Evolutionary conservation across 345 rosid genomes (phyloP).

Genomic region (Citrus sp.): DNA sequence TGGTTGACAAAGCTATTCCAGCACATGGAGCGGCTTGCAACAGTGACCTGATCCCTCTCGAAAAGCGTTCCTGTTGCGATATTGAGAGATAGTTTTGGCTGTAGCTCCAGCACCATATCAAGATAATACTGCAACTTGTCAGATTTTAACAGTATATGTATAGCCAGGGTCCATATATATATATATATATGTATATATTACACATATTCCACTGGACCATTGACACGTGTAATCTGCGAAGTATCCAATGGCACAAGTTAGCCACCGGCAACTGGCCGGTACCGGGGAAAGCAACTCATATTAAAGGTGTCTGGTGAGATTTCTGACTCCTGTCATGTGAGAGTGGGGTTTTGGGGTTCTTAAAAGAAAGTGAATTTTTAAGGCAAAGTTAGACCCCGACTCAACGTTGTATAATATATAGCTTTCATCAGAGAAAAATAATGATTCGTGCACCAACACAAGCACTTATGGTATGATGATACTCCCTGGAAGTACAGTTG

Average conservation of each 20-base stretch:
- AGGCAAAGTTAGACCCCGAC: slow-evolving; percentile 22
- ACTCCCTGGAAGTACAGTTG: slow-evolving; percentile 21
- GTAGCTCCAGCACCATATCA: slow-evolving; percentile 15
- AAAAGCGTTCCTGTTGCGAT: slow-evolving; percentile 35
- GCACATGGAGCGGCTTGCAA: slow-evolving; percentile 32
- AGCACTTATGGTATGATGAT: slow-evolving; percentile 21
- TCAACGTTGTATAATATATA: neutral
- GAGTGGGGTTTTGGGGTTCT: slow-evolving; percentile 25
- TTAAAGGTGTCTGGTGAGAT: slow-evolving; percentile 34
- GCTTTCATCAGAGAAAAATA: slow-evolving; percentile 8
- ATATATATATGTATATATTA: neutral
- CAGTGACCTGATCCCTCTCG: slow-evolving; percentile 54
- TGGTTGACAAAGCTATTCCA: slow-evolving; percentile 18
- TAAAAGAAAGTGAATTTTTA: slow-evolving; percentile 13
- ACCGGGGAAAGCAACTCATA: slow-evolving; percentile 10
- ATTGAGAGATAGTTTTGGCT: slow-evolving; percentile 11
- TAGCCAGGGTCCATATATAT: neutral
- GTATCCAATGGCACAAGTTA: slow-evolving; percentile 15
- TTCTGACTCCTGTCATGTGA: slow-evolving; percentile 58
- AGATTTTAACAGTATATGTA: neutral
- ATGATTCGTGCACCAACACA: slow-evolving; percentile 30
- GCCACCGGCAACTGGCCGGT: slow-evolving; percentile 2
- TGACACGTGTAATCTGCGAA: slow-evolving; percentile 1
- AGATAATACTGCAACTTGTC: slow-evolving; percentile 17
- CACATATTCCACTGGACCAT: neutral